These are phyloP conservation scores for Rickenella mellea DNA, from an alignment of 768 basidiomycete species.

Conservation along the genomic window DNA sequence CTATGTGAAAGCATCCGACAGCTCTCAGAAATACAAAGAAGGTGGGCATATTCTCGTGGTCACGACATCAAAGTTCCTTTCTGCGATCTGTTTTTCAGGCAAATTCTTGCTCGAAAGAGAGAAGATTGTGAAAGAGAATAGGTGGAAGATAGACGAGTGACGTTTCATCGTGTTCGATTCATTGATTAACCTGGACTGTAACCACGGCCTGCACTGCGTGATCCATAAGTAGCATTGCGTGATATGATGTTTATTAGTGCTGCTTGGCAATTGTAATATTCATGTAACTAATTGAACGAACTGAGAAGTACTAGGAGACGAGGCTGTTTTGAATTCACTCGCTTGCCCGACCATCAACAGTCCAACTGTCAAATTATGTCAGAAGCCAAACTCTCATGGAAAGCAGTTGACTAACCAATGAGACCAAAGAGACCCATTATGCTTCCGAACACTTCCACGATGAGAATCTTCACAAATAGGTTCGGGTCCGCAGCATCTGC, in stretches of 20 bases:
- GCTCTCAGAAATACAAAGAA: not conserved
- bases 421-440: conserved; percentile 89
- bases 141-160: conserved; percentile 32
- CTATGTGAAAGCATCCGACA: conserved; percentile 24
- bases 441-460: conserved; percentile 91
- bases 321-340: conserved; percentile 39
- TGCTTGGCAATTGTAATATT: too few relatives aligned
- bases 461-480: conserved; percentile 92
- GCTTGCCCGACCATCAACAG: conserved; percentile 68
- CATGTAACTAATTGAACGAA: too few relatives aligned
- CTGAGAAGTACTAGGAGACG: conserved; percentile 24
- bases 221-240: too few relatives aligned
- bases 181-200: too few relatives aligned
- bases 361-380: conserved; percentile 43
- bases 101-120: conserved; percentile 23
- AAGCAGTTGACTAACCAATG: conserved; percentile 54
- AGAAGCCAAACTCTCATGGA: conserved; percentile 2
- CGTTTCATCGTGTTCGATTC: not conserved
- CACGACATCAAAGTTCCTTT: not conserved
- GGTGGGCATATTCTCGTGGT: not conserved
- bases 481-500: conserved; percentile 93
- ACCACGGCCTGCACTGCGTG: too few relatives aligned
- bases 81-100: conserved; percentile 31
- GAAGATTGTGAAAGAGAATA: not conserved
- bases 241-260: too few relatives aligned